phyloP scores from a whole-genome alignment of 371 early-diverging fungal genomes.

The Mucor plumbeus region DNA sequence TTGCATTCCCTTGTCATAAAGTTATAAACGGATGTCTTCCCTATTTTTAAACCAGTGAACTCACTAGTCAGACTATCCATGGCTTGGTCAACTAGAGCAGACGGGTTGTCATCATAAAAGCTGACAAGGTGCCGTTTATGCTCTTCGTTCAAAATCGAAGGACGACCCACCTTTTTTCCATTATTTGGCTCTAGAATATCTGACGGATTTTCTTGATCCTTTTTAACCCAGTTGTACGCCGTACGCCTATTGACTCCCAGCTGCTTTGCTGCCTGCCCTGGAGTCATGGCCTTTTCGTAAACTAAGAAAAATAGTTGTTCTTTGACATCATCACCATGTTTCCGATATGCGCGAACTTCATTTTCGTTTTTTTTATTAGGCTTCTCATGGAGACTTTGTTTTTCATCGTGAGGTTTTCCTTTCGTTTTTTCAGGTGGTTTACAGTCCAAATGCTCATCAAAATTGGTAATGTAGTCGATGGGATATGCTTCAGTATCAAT shows the following conservation, averaged over 20 bases:
- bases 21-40: slow-evolving; percentile 6
- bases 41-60: slow-evolving; percentile 9
- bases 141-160: neutral
- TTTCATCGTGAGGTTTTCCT: too few relatives aligned
- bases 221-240: slow-evolving; percentile 20
- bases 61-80: slow-evolving; percentile 15
- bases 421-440: too few relatives aligned
- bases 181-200: too few relatives aligned
- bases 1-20: slow-evolving; percentile 16
- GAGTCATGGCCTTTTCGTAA: too few relatives aligned
- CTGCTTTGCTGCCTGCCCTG: slow-evolving; percentile 25
- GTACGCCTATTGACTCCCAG: slow-evolving; percentile 19
- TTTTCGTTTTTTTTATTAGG: too few relatives aligned
- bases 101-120: slow-evolving; percentile 10
- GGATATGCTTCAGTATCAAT: too few relatives aligned
- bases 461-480: too few relatives aligned
- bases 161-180: too few relatives aligned
- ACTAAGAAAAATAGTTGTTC: neutral
- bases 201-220: neutral
- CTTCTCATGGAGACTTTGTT: too few relatives aligned
- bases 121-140: slow-evolving; percentile 16
- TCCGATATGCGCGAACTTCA: too few relatives aligned
- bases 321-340: neutral
- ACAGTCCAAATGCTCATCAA: too few relatives aligned
- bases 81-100: slow-evolving; percentile 14